A percentile compares a stretch with the other conserved stretches of the same genome.
phyloP scores from a whole-genome alignment of 768 basidiomycete genomes.

The Hydnomerulius pinastri region DNA sequence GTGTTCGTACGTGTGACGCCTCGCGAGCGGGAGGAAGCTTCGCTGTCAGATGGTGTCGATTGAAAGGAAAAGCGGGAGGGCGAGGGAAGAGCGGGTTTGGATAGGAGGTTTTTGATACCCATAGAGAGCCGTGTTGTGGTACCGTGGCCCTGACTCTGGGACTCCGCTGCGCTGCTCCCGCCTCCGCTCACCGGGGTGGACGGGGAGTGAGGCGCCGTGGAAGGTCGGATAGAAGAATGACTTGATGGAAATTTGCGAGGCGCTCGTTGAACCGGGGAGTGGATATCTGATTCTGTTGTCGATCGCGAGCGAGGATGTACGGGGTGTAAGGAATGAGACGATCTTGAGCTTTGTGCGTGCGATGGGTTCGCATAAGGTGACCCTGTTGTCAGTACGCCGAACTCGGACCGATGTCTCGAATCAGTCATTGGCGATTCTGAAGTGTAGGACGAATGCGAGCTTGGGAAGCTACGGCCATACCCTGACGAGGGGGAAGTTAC shows the following conservation, averaged over 20 bases:
- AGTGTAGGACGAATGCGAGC: conserved; percentile 24
- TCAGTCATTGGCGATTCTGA: conserved; percentile 24
- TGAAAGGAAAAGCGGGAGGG: conserved; percentile 23
- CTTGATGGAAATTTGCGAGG: not conserved
- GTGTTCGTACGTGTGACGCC: conserved; percentile 15
- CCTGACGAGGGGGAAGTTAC: conserved; percentile 26
- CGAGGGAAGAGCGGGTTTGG: conserved; percentile 30
- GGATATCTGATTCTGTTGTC: conserved; percentile 21
- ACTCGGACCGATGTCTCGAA: conserved; percentile 17
- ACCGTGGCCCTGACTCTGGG: conserved; percentile 10
- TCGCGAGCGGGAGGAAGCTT: conserved; percentile 8
- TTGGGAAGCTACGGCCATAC: conserved; percentile 17
- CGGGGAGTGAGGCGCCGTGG: conserved; percentile 16
- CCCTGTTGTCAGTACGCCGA: conserved; percentile 7
- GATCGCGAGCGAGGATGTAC: conserved; percentile 16
- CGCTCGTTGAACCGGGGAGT: not conserved
- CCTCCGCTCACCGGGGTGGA: not conserved
- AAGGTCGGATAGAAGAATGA: conserved; percentile 15
- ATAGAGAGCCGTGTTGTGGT: conserved; percentile 21
- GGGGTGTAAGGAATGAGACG: conserved; percentile 17
- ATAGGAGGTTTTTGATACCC: conserved; percentile 39
- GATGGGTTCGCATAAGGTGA: conserved; percentile 12
- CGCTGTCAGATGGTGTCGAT: conserved; percentile 17
- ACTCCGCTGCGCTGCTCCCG: conserved; percentile 5
- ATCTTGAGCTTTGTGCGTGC: conserved; percentile 10